Base-by-base conservation (phyloP, 2,329 filamentous ascomycete genomes). In the Lithohypha guttulata region DNA sequence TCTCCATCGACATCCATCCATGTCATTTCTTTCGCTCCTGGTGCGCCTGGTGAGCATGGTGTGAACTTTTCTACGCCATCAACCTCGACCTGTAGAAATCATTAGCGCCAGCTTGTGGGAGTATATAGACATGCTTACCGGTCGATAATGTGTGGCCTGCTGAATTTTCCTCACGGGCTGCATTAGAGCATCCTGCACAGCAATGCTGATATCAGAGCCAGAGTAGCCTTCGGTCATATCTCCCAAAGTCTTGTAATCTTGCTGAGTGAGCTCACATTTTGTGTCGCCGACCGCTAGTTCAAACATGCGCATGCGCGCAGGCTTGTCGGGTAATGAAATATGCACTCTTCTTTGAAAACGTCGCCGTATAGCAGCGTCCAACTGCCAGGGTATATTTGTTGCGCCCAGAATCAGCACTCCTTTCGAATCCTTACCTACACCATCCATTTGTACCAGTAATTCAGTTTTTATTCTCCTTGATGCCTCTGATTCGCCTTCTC, bases 391-490 rank as follows among this genome's bases (percentile, higher is more conserved):
- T 46, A 98, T 96, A 59, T 98, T 98, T 41, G 91, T 98, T 39
- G 91, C 91, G 44, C 91, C 91, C 3, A 98, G 75, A 27, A 98
- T 93, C 17, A 98, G 69, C 6, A 98, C 89, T 14, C 89, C 91
- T 54, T 82, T 86, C 46, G 82, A 89, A 62, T 98, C 91, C 47
- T 93, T 89, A 47, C 91, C 93, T 7, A 98, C 91, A 64, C 91
- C 93, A 54, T 98, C 91, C 91, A 98, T 98, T 63, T 98, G 91
- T 13, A 98, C 89, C 10, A 98, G 77, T 55, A 98, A 78, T 62
- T 98, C 91, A 1, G 91, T 98, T 67, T 98, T 98, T 71, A 98
- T 98, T 59, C 91, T 82, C 45, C 91, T 77, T 37, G 87, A 95
- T 1, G 93, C 91, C 69, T 98, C 91, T 1, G 87, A 95, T 66